These are phyloP conservation scores for Adansonia digitata DNA, from an alignment of 345 rosid species.

Conservation along the genomic window DNA sequence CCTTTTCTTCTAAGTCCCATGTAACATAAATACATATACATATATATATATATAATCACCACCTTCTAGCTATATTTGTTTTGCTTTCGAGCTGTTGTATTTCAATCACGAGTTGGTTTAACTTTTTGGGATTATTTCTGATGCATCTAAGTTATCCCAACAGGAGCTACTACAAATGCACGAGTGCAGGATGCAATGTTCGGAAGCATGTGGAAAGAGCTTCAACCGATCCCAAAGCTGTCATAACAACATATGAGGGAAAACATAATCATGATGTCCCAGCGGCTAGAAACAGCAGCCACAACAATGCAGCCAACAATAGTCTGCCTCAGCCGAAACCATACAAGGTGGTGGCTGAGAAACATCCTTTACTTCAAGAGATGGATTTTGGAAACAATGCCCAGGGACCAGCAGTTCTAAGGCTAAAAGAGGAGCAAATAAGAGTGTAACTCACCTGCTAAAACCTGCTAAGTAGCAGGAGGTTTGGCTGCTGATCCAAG, in stretches of 20 bases:
- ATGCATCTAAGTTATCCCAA: constrained; percentile 3
- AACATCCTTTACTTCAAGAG: constrained; percentile 34
- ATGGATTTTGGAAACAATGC: constrained; percentile 42
- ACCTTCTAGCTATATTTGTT: not conserved
- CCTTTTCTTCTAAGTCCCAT: too few relatives aligned
- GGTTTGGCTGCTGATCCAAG: constrained; percentile 3
- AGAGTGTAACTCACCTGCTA: constrained; percentile 24
- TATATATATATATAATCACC: not conserved
- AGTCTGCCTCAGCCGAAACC: constrained; percentile 26
- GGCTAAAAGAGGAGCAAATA: constrained; percentile 63
- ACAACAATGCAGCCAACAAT: constrained; percentile 27
- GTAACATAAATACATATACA: not conserved
- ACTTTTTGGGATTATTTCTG: constrained; percentile 15
- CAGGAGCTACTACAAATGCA: constrained; percentile 95
- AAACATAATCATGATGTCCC: constrained; percentile 88
- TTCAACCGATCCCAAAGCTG: constrained; percentile 78
- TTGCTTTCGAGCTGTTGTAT: constrained; percentile 4
- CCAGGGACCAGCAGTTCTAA: constrained; percentile 55
- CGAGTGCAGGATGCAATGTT: constrained; percentile 77
- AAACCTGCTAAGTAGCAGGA: not conserved
- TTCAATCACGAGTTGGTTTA: not conserved
- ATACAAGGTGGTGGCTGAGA: constrained; percentile 24
- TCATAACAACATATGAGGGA: constrained; percentile 92
- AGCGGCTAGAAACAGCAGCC: constrained; percentile 57
- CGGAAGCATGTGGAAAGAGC: constrained; percentile 97